Conservation (phyloP, 176 grass and related monocot species). For the Echinochloa phyllopogon region DNA sequence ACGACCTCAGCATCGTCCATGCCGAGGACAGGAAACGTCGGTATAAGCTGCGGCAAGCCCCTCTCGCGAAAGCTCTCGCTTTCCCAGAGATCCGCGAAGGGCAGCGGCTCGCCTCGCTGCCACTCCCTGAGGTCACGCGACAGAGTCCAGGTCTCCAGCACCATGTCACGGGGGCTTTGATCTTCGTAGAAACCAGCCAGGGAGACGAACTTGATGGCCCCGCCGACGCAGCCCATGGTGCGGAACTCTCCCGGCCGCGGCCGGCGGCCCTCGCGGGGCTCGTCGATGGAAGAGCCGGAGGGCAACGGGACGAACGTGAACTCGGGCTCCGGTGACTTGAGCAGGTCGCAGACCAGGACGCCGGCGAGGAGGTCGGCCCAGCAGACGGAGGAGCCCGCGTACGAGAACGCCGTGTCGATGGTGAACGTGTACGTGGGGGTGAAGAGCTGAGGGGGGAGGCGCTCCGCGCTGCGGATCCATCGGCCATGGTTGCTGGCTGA, state of each 20-base stretch:
- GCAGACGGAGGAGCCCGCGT: background rate
- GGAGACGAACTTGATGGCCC: background rate
- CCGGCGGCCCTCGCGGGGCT: background rate
- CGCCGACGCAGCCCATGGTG: background rate
- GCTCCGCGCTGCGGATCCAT: background rate
- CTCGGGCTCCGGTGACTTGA: background rate
- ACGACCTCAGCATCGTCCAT: background rate
- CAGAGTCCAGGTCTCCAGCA: background rate
- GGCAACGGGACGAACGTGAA: background rate
- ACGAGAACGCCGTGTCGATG: background rate
- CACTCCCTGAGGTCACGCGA: background rate
- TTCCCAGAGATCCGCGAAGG: background rate
- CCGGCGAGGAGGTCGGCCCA: conserved; percentile 7
- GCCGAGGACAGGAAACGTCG: background rate
- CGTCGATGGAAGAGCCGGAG: background rate
- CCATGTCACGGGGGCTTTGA: background rate
- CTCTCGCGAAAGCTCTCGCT: background rate
- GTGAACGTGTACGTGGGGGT: background rate
- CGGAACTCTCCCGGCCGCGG: background rate
- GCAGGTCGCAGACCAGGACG: background rate
- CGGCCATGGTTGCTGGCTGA: background rate
- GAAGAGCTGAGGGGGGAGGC: background rate
- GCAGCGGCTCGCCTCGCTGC: too few species aligned
- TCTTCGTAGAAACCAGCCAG: background rate
- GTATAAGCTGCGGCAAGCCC: background rate